These are phyloP conservation scores for Desmodesmus armatus DNA, from an alignment of 139 green algal species.

Conservation along the genomic window DNA sequence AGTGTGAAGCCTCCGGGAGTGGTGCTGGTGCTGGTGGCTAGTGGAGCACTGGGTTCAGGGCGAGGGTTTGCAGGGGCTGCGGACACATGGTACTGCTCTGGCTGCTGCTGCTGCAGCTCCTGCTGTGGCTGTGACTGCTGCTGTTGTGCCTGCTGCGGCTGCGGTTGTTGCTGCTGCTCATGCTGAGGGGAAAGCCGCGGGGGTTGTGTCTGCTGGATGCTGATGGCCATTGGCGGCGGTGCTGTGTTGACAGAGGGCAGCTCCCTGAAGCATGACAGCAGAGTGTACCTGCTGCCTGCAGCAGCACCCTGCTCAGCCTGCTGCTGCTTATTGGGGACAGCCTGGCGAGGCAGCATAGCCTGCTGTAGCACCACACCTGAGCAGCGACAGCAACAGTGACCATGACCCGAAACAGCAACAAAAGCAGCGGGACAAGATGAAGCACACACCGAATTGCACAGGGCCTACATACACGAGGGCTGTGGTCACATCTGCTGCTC, in stretches of 20 bases:
- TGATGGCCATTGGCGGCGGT: neutral
- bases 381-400: neutral
- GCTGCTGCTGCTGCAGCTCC: constrained; percentile 4
- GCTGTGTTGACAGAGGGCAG: constrained; percentile 40
- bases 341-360: too few species aligned
- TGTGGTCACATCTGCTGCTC: neutral
- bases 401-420: neutral
- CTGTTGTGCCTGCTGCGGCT: neutral
- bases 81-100: neutral
- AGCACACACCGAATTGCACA: neutral
- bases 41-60: neutral
- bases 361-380: too few species aligned
- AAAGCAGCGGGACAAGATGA: neutral
- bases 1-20: neutral
- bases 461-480: neutral
- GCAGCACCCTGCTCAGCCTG: neutral
- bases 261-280: constrained; percentile 55
- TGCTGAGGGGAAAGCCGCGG: neutral
- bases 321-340: too few species aligned
- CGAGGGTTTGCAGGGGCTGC: too few species aligned
- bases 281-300: constrained; percentile 23
- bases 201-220: neutral
- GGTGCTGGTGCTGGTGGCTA: neutral
- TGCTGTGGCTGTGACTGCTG: neutral
- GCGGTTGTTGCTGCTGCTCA: constrained; percentile 23